These are phyloP conservation scores for Naegleria fowleri DNA, from an alignment of 208 protist genomes.

Conservation along the genomic window DNA sequence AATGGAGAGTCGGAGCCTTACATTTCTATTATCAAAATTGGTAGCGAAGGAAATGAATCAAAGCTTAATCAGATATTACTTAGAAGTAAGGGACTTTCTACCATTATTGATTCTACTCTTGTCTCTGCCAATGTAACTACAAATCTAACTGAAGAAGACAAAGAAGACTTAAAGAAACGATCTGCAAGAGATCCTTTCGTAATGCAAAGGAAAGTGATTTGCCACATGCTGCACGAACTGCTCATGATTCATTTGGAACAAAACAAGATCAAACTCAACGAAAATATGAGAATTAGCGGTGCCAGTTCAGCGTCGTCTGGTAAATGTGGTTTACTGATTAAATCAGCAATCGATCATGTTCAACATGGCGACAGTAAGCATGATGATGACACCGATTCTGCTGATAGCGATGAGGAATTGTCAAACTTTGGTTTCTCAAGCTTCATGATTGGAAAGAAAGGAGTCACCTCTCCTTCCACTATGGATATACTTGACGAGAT, in stretches of 20 bases:
- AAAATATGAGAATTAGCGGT: not conserved
- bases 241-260: not conserved
- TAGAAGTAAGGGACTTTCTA: not conserved
- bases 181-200: not conserved
- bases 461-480: not conserved
- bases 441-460: not conserved
- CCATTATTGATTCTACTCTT: not conserved
- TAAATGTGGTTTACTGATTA: not conserved
- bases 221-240: not conserved
- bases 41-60: not conserved
- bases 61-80: not conserved
- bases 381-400: not conserved
- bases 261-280: not conserved
- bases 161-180: not conserved
- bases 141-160: not conserved
- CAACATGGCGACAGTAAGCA: not conserved
- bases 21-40: not conserved
- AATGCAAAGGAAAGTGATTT: not conserved
- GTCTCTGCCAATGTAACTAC: not conserved
- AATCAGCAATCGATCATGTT: not conserved
- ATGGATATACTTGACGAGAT: not conserved
- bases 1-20: not conserved
- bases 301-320: not conserved
- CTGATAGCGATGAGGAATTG: not conserved
- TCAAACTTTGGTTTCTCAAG: not conserved